Conservation (phyloP, 1,139 yeast genomes). For the Schwanniomyces etchellsii region DNA sequence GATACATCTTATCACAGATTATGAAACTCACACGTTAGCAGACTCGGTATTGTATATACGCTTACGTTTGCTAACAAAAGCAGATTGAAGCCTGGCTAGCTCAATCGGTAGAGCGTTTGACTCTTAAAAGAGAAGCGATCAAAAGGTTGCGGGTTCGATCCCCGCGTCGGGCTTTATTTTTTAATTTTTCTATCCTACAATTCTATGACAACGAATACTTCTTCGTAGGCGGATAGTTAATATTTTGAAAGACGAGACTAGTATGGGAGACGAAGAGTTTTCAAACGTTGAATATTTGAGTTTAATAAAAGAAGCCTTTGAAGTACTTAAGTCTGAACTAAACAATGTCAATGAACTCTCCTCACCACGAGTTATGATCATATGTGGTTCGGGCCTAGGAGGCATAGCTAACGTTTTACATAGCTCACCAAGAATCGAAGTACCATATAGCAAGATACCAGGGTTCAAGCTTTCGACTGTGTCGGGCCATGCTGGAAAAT, state of each 20-base stretch:
- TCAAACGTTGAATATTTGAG: neutral
- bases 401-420: conserved; percentile 63
- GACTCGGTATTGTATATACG: neutral
- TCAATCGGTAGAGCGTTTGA: conserved; percentile 14
- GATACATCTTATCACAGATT: no score
- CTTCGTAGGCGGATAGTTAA: no score
- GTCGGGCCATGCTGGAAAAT: conserved; percentile 82
- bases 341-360: conserved; percentile 14
- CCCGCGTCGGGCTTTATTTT: conserved; percentile 41
- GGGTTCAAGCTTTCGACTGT: conserved; percentile 81
- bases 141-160: conserved; percentile 50
- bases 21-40: no score
- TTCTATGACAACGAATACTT: no score
- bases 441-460: conserved; percentile 69
- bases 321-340: conserved; percentile 10
- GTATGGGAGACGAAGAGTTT: no score
- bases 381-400: conserved; percentile 94
- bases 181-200: conserved; percentile 4
- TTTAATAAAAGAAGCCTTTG: neutral
- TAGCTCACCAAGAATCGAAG: conserved; percentile 36
- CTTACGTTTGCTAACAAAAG: neutral
- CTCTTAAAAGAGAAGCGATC: conserved; percentile 17
- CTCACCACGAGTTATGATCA: conserved; percentile 63
- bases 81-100: conserved; percentile 11
- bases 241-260: no score